Percentiles rank a stretch among this genome's conserved stretches.
Evolutionary conservation across 176 grass and related monocot species (phyloP).

Genomic region (Bonia amplexicaulis): DNA sequence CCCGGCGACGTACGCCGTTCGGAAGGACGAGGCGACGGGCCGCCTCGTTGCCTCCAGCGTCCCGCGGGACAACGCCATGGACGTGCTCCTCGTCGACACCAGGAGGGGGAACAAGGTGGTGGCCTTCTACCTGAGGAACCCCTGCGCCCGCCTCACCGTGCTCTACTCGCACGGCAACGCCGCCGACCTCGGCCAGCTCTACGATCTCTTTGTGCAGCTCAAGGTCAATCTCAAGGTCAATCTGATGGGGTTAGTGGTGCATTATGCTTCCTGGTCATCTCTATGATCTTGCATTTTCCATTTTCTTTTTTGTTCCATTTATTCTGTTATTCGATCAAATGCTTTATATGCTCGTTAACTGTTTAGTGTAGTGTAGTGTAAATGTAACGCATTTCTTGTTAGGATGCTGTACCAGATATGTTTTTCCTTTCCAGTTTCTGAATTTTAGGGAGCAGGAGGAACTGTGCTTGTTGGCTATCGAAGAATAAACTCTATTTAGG

Average conservation of each 20-base stretch:
- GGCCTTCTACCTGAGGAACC: conserved; percentile 88
- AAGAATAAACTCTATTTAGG: not conserved
- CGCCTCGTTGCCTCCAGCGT: conserved; percentile 76
- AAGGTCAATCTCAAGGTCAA: conserved; percentile 99
- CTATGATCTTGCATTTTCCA: not conserved
- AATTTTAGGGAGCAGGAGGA: not conserved
- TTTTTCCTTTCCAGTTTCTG: not conserved
- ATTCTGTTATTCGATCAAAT: conserved; percentile 8
- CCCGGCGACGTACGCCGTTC: conserved; percentile 80
- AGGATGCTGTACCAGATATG: not conserved
- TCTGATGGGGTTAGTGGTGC: conserved; percentile 90
- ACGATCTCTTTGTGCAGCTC: conserved; percentile 99
- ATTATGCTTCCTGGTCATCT: conserved; percentile 16
- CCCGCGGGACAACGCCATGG: conserved; percentile 72
- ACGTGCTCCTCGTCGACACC: conserved; percentile 81
- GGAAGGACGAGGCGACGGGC: conserved; percentile 67
- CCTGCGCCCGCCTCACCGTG: conserved; percentile 75
- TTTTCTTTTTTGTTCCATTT: conserved; percentile 3
- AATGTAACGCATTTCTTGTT: not conserved
- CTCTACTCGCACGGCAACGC: conserved; percentile 99
- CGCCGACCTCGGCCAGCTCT: conserved; percentile 93
- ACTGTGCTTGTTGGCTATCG: not conserved
- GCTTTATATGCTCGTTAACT: not conserved
- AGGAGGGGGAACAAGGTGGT: conserved; percentile 77
- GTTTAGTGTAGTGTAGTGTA: not conserved